Evolutionary conservation across 2,329 filamentous ascomycete species (phyloP), one percentile per base, ranked within the genome.

Genomic region (Saccharata proteae): DNA sequence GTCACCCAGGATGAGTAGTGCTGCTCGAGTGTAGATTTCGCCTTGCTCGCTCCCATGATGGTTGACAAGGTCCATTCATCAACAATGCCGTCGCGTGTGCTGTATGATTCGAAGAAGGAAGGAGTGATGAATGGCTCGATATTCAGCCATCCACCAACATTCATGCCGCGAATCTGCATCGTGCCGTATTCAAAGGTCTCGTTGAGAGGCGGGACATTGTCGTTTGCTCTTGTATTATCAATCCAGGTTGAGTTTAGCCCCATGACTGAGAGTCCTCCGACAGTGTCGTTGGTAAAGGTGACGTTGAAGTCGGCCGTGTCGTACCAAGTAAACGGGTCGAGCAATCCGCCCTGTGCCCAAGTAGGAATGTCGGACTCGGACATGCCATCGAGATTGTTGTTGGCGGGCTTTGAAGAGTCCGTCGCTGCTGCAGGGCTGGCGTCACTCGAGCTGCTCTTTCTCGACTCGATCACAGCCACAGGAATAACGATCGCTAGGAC

Each of bases 121-220:
- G 90, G 90, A 4, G 83, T 88, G 51, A 98, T 96, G 53, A 93
- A 94, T 0, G 90, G 90, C 48, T 98, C 90, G 9, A 98, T 61
- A 3, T 80, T 81, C 2, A 98, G 70, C 90, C 90, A 98, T 9
- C 90, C 90, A 30, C 90, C 90, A 1, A 96, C 53, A 46, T 93
- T 96, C 20, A 96, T 83, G 1, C 90, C 90, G 5, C 88, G 74
- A 15, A 92, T 84, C 2, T 86, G 85, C 33, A 67, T 75, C 14
- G 71, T 74, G 2, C 75, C 71, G 45, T 96, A 98, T 2, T 77
- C 74, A 70, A 88, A 94, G 1, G 65, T 47, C 38, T 86, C 66
- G 42, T 83, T 70, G 5, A 98, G 64, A 1, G 83, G 64, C 1
- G 85, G 81, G 0, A 92, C 84, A 18, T 84, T 74, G 12, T 73